Conservation (phyloP, 2,329 filamentous ascomycete species). For the Lachnellula arida region DNA sequence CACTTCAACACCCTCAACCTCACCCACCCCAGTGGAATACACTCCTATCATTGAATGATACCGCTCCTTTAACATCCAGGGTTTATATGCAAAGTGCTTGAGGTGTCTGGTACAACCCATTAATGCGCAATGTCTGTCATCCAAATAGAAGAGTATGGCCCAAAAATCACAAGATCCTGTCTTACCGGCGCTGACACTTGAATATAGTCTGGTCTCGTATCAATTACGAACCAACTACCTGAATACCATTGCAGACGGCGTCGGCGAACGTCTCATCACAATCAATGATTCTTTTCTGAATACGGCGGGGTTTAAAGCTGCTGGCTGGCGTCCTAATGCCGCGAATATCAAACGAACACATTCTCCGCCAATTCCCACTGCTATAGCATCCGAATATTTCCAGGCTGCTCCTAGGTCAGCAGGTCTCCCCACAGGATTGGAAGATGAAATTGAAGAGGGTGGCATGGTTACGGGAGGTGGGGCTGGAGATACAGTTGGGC, state of each 20-base stretch:
- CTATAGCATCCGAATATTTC: conserved; percentile 79
- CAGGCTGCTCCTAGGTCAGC: conserved; percentile 61
- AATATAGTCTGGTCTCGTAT: conserved; percentile 68
- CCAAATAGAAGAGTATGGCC: conserved; percentile 34
- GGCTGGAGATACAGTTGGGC: conserved; percentile 62
- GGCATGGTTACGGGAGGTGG: conserved; percentile 63
- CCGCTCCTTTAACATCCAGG: neutral
- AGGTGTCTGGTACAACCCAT: conserved; percentile 6
- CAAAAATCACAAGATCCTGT: neutral
- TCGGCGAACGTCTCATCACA: conserved; percentile 78
- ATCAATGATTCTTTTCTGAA: conserved; percentile 76
- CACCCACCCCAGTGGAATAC: neutral
- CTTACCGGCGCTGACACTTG: conserved; percentile 15
- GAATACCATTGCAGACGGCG: conserved; percentile 73
- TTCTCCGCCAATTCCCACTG: conserved; percentile 80
- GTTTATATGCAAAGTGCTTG: neutral
- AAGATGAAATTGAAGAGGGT: conserved; percentile 62
- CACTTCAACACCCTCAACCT: neutral
- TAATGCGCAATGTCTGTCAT: conserved; percentile 32
- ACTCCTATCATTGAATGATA: neutral
- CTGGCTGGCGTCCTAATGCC: conserved; percentile 72
- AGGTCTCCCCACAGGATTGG: conserved; percentile 54
- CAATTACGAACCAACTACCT: conserved; percentile 78
- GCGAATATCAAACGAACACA: conserved; percentile 77
- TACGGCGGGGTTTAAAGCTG: conserved; percentile 74